Base-by-base conservation (phyloP, 495 filamentous ascomycete species). In the Aspergillus asperescens region DNA sequence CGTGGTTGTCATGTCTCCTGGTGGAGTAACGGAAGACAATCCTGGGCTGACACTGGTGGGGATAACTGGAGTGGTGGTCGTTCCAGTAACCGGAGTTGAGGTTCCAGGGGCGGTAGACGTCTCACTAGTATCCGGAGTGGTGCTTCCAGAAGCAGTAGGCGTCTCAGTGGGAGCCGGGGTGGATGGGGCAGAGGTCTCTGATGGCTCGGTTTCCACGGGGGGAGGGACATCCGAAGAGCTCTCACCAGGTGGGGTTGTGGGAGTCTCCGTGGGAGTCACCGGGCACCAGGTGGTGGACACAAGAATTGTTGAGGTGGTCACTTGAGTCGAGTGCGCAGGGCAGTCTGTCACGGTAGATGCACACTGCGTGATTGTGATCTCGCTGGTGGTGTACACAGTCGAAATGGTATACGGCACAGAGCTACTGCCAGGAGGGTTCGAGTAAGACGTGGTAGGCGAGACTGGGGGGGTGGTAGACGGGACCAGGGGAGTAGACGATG, bases 291-390 rank as follows among this genome's bases (percentile, higher is more conserved):
- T 85, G 18, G 82, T 85, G 28, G 74, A 79, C 55, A 83, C 54
- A n/a, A 80, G 62, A 57, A 83, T 72, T 19, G 78, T 73, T 12
- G 77, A 74, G 27, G 81, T 81, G 22, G 77, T 72, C 1, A 81
- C 74, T 22, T 68, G 71, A 54, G 70, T 79, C 40, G 65, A 80
- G 18, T 62, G 53, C 31, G 62, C 78, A 5, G 81, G 81, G 69
- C 83, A 86, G 60, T 81, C 64, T 47, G 77, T 80, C n/a, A 85
- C 76, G 6, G 66, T 75, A 1, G 82, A 62, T 7, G 74, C 72
- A 61, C 81, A 85, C 50, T 74, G 77, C 3, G 78, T 81, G 59
- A 83, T 69, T 5, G 83, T 84, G 50, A 78, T 68, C 57, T 75
- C 69, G 46, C 70, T 76, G 8, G 82, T 86, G 13, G 73, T 66